Evolutionary conservation across 371 early-diverging fungal genomes (phyloP).

Genomic region (Mucor irregularis): DNA sequence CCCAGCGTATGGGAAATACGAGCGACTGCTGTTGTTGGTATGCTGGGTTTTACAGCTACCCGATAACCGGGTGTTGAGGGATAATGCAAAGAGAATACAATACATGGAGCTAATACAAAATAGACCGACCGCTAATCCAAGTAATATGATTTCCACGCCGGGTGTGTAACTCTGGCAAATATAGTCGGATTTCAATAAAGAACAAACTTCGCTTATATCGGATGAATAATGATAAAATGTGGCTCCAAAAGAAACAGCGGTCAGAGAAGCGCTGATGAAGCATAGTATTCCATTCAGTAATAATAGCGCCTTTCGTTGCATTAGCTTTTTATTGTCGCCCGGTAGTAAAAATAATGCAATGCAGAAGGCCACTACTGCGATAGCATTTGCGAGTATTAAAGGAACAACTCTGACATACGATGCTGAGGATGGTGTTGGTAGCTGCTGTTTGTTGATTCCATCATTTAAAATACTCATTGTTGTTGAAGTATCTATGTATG

Average conservation of each 20-base stretch:
- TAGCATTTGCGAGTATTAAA: slow-evolving; percentile 7
- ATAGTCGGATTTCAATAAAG: not conserved
- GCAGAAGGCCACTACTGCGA: slow-evolving; percentile 4
- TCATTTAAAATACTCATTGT: not conserved
- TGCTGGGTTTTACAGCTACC: not conserved
- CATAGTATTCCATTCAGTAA: not conserved
- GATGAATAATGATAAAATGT: slow-evolving; percentile 4
- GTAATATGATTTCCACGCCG: slow-evolving; percentile 9
- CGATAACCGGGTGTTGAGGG: not conserved
- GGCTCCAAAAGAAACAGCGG: slow-evolving; percentile 4
- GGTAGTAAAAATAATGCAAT: slow-evolving; percentile 9
- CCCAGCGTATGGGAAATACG: slow-evolving; percentile 1
- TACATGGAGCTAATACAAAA: slow-evolving; percentile 9
- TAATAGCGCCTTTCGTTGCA: slow-evolving; percentile 12
- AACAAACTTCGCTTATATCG: slow-evolving; percentile 1
- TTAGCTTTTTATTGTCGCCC: slow-evolving; percentile 5
- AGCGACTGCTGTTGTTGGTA: not conserved
- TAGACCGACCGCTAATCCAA: slow-evolving; percentile 11
- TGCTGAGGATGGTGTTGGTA: not conserved
- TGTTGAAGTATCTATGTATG: not conserved
- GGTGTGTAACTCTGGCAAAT: slow-evolving; percentile 11
- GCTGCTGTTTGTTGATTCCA: not conserved
- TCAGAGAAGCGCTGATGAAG: slow-evolving; percentile 1
- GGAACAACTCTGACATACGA: slow-evolving; percentile 13
- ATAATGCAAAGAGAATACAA: not conserved